Evolutionary conservation across 1,284 basidiomycete species (phyloP).

Genomic region (Wallemia ichthyophaga): DNA sequence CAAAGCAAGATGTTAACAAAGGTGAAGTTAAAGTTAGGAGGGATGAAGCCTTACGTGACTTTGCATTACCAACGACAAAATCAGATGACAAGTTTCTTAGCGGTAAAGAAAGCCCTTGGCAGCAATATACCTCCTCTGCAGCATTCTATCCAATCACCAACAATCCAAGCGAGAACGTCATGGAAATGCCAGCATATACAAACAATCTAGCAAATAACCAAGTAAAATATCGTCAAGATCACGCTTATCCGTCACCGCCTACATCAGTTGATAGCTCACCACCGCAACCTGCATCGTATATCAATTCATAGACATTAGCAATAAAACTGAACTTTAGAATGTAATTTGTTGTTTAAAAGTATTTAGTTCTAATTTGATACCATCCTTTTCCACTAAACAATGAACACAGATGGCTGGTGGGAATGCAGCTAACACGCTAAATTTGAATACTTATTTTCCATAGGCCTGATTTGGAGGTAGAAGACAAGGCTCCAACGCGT

Average conservation of each 20-base stretch:
- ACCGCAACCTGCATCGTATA: not conserved
- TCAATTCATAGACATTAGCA: not conserved
- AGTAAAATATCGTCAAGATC: not conserved
- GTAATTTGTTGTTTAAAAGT: not conserved
- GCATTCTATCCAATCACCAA: not conserved
- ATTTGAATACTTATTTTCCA: not conserved
- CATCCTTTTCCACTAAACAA: not conserved
- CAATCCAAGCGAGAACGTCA: not conserved
- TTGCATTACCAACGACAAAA: conserved; percentile 36
- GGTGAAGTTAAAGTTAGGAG: conserved; percentile 62
- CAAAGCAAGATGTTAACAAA: conserved; percentile 69
- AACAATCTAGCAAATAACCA: not conserved
- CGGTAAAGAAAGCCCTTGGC: not conserved
- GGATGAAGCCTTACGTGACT: conserved; percentile 45
- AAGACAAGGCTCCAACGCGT: not conserved
- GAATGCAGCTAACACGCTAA: not conserved
- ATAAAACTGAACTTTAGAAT: not conserved
- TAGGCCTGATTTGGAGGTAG: not conserved
- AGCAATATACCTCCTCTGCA: not conserved
- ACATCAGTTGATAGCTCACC: not conserved
- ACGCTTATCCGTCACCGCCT: not conserved
- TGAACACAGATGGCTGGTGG: not conserved
- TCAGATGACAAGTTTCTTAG: not conserved
- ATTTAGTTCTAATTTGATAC: not conserved
- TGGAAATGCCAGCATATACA: not conserved